A percentile compares a stretch with the other conserved stretches of the same genome.
Evolutionary conservation across 2,329 filamentous ascomycete species (phyloP).

Genomic region (Aureobasidium sp.): DNA sequence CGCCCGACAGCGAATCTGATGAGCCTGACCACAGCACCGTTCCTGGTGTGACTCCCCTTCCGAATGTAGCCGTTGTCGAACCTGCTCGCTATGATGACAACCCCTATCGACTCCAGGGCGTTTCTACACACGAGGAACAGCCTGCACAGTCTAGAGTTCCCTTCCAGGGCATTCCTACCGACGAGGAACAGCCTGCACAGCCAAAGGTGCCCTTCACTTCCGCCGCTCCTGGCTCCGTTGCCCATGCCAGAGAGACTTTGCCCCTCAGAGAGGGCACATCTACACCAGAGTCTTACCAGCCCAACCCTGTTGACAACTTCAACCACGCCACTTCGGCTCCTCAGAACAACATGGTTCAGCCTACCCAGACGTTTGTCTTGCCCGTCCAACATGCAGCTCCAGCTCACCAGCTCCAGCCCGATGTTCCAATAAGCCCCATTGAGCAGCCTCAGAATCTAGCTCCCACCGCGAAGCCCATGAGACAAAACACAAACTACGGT

Average conservation of each 20-base stretch:
- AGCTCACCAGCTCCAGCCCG: conserved; percentile 19
- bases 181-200: background rate
- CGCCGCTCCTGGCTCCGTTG: background rate
- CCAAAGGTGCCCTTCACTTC: background rate
- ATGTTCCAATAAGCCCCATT: background rate
- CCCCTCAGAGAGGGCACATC: background rate
- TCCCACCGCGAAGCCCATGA: conserved; percentile 32
- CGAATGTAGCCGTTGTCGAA: conserved; percentile 15
- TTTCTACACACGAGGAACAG: conserved; percentile 13
- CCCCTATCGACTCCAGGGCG: conserved; percentile 17
- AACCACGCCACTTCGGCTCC: conserved; percentile 16
- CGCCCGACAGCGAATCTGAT: conserved; percentile 73
- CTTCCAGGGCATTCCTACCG: conserved; percentile 15
- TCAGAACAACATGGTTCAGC: conserved; percentile 2
- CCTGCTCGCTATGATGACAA: conserved; percentile 18
- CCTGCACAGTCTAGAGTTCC: background rate
- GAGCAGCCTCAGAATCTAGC: conserved; percentile 16
- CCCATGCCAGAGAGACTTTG: conserved; percentile 1
- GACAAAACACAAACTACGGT: conserved; percentile 37
- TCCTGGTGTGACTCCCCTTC: conserved; percentile 39
- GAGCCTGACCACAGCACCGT: conserved; percentile 52
- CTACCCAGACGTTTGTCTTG: conserved; percentile 19
- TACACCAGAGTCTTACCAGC: conserved; percentile 1
- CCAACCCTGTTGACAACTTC: conserved; percentile 13
- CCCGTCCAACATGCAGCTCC: conserved; percentile 15